Conservation (phyloP, 1,284 basidiomycete species). For the Cryptococcus sp. region DNA sequence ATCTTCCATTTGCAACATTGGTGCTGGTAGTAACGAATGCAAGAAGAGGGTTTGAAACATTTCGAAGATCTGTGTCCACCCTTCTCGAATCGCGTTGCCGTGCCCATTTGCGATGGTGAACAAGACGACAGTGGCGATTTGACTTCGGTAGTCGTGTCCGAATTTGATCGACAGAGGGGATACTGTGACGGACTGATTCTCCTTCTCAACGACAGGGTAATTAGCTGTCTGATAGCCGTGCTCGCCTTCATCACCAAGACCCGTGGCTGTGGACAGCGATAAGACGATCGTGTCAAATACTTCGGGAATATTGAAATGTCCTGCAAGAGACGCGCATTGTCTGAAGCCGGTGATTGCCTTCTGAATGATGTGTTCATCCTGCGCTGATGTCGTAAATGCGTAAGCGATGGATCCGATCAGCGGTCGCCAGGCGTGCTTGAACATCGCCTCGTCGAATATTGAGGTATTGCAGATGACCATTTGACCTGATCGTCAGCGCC, state of each 20-base stretch:
- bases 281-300: slow-evolving; percentile 96
- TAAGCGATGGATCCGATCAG: slow-evolving; percentile 86
- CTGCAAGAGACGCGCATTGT: slow-evolving; percentile 90
- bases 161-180: slow-evolving; percentile 90
- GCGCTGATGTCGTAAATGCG: slow-evolving; percentile 83
- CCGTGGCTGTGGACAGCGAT: slow-evolving; percentile 83
- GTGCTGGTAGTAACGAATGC: slow-evolving; percentile 79
- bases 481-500: slow-evolving; percentile 53
- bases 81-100: slow-evolving; percentile 87
- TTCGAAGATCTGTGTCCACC: slow-evolving; percentile 95
- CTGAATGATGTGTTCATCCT: slow-evolving; percentile 95
- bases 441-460: slow-evolving; percentile 87
- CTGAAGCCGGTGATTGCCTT: slow-evolving; percentile 90
- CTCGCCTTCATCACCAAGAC: slow-evolving; percentile 68
- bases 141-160: slow-evolving; percentile 91
- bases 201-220: slow-evolving; percentile 88
- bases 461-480: slow-evolving; percentile 74
- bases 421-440: slow-evolving; percentile 84
- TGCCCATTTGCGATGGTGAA: slow-evolving; percentile 98
- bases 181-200: slow-evolving; percentile 81
- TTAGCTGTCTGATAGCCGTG: slow-evolving; percentile 66
- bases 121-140: slow-evolving; percentile 92
- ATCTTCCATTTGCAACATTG: slow-evolving; percentile 95
- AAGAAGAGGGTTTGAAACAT: slow-evolving; percentile 97
- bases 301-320: slow-evolving; percentile 81